Base-by-base conservation (phyloP, 108 stramenopile species). In the Nitzschia inconspicua region DNA sequence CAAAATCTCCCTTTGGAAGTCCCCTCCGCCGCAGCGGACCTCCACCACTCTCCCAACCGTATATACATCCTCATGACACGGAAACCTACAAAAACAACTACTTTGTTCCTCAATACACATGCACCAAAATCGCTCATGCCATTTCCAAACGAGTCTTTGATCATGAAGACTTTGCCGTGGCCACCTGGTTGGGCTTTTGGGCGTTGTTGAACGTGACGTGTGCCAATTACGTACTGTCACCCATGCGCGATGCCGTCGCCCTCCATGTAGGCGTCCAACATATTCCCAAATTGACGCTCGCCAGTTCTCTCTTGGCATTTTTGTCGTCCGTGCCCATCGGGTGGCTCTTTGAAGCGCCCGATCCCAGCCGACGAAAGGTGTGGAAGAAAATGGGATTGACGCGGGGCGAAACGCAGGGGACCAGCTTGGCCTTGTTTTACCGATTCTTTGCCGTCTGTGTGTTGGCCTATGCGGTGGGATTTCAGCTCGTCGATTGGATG, bases 321-420 rank as follows among this genome's bases (percentile, higher is more conserved):
- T 62, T 82, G 19, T 68, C 68, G 13, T 72, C 72, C 22, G 93
- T 94, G 0, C 93, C 93, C 27, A 87, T 94, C 50, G 89, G 89
- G 3, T 94, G 93, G 93, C 67, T 94, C 61, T 94, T 94, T 68
- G 93, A 94, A 66, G 89, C 89, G 8, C 89, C 93, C 1, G 86
- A 94, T 76, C 88, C 92, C 5, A 56, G 56, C n/a, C 72, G 88
- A 27, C 69, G 89, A 16, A 50, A 72, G 40, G 34, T 89, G 18
- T 91, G 88, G 77, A 85, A 79, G 48, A 57, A 82, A 58, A 82
- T 91, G 82, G 93, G 93, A 3, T 66, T 94, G 68, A 94, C 93
- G 1, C 62, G 93, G 18, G 89, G 93, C 25, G 88, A 94, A 73
- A 94, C 89, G 9, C 89, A 89, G 70, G 93, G 93, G 34, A 88